These are phyloP conservation scores for Saturnispora galanensis DNA, from an alignment of 805 yeast genomes.

Conservation along the genomic window DNA sequence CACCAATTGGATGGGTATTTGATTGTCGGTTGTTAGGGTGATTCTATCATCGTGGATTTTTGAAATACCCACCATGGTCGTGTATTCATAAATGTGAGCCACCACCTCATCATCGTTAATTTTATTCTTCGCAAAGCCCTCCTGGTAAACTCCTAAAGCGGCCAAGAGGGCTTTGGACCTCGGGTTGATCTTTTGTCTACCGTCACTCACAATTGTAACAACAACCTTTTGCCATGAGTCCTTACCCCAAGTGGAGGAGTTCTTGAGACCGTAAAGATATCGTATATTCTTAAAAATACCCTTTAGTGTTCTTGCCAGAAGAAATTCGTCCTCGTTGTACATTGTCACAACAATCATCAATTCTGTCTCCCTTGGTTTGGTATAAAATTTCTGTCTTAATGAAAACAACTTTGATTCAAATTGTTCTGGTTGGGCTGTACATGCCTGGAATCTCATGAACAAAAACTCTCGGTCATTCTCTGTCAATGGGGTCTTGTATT, in stretches of 20 bases:
- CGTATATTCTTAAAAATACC: constrained; percentile 85
- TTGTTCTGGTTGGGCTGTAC: constrained; percentile 81
- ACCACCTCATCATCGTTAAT: constrained; percentile 75
- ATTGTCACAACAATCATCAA: constrained; percentile 77
- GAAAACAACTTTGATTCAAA: constrained; percentile 55
- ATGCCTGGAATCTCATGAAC: constrained; percentile 89
- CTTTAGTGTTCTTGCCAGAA: constrained; percentile 75
- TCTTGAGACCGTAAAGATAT: constrained; percentile 55
- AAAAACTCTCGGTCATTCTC: constrained; percentile 51
- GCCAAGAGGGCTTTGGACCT: constrained; percentile 72
- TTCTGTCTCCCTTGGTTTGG: constrained; percentile 75
- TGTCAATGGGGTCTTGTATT: constrained; percentile 37
- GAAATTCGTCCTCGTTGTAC: constrained; percentile 80
- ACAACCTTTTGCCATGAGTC: constrained; percentile 93
- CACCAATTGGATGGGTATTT: constrained; percentile 75
- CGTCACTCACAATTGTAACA: constrained; percentile 84
- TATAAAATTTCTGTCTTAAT: constrained; percentile 73
- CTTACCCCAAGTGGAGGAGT: constrained; percentile 79
- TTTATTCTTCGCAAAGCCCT: constrained; percentile 87
- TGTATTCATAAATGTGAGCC: constrained; percentile 88
- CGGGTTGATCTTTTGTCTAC: constrained; percentile 74
- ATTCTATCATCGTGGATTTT: constrained; percentile 47
- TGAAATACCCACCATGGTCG: constrained; percentile 81
- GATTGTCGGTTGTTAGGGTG: constrained; percentile 54
- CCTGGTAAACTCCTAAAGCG: constrained; percentile 87